Base-by-base conservation (phyloP, 225 moss, liverwort and hornwort genomes). In the Marchantia paleacea region DNA sequence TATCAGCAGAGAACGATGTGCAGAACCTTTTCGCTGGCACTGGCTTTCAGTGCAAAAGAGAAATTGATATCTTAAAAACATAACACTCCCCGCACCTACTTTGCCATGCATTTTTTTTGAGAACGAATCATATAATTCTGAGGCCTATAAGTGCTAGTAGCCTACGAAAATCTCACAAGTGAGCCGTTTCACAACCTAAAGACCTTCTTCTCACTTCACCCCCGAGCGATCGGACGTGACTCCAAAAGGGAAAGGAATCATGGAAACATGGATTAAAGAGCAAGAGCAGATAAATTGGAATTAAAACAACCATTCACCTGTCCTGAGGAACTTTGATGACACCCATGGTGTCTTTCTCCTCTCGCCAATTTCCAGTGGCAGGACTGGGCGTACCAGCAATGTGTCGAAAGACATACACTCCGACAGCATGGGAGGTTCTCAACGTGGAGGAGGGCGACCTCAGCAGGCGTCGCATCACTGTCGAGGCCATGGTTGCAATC, bases 281-380 rank as follows among this genome's bases (percentile, higher is more conserved):
- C 54, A 55, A 55, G n/a, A 0, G 39, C 39, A 39, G 39, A 39
- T 2, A 39, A 39, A 2, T 39, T 39, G 39, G 39, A 39, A 39
- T 2, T 2, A 39, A 39, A 39, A 39, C 3, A 39, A 2, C 39
- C 2, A 31, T 58, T 26, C 63, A 87, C 87, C 85, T 88, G 85
- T 85, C 87, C 4, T 61, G 66, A 0, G 85, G 87, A 55, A 88
- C 87, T 19, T 80, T 88, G 71, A 88, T 79, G 8, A 81, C 53
- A 25, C 87, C 87, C 85, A 88, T 85, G 14, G 85, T 88, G 63
- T 88, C 87, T 31, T 85, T 85, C 87, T 88, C 87, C 74, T 88
- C 87, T 52, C 85, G 82, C 80, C 82, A 78, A 73, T 24, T 69
- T 25, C 53, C 28, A 4, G 28, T 6, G 0, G 55, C 50, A 16